phyloP scores from a whole-genome alignment of 2,329 filamentous ascomycete species.

The Tolypocladium inflatum region DNA sequence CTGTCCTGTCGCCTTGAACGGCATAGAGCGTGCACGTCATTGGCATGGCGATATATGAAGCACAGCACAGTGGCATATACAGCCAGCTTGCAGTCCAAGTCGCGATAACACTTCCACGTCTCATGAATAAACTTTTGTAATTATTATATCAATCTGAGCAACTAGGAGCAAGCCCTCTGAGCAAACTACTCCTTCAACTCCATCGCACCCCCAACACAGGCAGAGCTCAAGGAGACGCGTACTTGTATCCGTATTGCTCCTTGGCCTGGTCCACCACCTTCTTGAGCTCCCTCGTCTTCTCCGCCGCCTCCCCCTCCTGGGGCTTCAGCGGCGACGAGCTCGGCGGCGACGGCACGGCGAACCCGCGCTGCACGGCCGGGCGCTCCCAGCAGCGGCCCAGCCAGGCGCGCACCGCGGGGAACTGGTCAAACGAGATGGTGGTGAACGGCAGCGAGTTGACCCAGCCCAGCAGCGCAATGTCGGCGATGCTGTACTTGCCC shows the following conservation, averaged over 20 bases:
- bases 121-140: neutral
- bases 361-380: constrained; percentile 62
- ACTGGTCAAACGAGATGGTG: constrained; percentile 43
- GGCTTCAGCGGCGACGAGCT: constrained; percentile 4
- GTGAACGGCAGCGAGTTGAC: constrained; percentile 26
- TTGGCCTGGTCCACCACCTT: constrained; percentile 28
- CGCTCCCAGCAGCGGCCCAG: constrained; percentile 57
- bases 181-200: neutral
- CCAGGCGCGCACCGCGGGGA: constrained; percentile 67
- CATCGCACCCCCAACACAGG: too few relatives aligned
- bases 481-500: constrained; percentile 56
- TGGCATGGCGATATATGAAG: neutral
- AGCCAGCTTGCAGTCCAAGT: neutral
- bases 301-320: constrained; percentile 10
- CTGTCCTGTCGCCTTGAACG: neutral
- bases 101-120: neutral
- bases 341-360: constrained; percentile 55
- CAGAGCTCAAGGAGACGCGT: constrained; percentile 25
- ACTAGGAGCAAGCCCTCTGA: neutral
- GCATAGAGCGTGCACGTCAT: neutral
- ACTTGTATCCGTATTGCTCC: constrained; percentile 39
- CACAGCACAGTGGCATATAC: neutral
- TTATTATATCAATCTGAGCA: neutral
- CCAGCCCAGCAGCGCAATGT: constrained; percentile 68
- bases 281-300: constrained; percentile 15